phyloP scores from a whole-genome alignment of 2,329 filamentous ascomycete species.

The Tetracladium maxilliforme region DNA sequence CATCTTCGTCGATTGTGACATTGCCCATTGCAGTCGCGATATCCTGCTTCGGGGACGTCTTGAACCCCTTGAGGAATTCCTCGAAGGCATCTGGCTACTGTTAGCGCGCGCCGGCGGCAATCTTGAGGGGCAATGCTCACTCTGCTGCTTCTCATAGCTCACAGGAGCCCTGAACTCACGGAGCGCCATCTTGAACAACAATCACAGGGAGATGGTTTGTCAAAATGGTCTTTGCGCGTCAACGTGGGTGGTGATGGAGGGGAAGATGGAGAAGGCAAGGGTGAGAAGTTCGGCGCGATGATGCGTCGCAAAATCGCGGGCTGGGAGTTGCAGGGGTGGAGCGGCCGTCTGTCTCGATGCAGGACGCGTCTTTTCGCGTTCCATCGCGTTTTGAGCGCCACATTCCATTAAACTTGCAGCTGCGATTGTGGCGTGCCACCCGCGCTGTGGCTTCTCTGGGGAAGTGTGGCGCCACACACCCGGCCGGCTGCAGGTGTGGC shows the following conservation, averaged over 20 bases:
- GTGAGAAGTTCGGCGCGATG: too few species aligned
- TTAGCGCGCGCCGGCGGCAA: conserved; percentile 3
- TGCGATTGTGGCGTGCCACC: too few species aligned
- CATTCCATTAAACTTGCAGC: too few species aligned
- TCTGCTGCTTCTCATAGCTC: conserved; percentile 76
- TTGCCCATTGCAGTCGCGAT: conserved; percentile 72
- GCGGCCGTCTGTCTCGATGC: too few species aligned
- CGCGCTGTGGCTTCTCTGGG: too few species aligned
- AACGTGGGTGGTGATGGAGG: conserved; percentile 1
- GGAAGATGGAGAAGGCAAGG: conserved; percentile 1
- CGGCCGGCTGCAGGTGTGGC: too few species aligned
- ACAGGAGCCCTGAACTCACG: conserved; percentile 65
- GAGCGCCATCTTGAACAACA: conserved; percentile 55
- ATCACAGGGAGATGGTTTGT: conserved; percentile 2
- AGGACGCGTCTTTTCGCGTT: too few species aligned
- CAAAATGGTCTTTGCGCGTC: conserved; percentile 1
- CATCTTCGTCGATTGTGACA: conserved; percentile 77
- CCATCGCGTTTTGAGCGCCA: too few species aligned
- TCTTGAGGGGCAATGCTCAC: conserved; percentile 33
- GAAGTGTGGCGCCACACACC: too few species aligned
- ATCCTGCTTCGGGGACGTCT: conserved; percentile 55
- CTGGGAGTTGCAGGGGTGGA: too few species aligned
- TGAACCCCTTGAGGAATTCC: conserved; percentile 79
- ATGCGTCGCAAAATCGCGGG: too few species aligned
- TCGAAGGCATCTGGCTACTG: conserved; percentile 56